These are phyloP conservation scores for Blastocrithidia nonstop DNA, from an alignment of 208 protist genomes.

Conservation along the genomic window DNA sequence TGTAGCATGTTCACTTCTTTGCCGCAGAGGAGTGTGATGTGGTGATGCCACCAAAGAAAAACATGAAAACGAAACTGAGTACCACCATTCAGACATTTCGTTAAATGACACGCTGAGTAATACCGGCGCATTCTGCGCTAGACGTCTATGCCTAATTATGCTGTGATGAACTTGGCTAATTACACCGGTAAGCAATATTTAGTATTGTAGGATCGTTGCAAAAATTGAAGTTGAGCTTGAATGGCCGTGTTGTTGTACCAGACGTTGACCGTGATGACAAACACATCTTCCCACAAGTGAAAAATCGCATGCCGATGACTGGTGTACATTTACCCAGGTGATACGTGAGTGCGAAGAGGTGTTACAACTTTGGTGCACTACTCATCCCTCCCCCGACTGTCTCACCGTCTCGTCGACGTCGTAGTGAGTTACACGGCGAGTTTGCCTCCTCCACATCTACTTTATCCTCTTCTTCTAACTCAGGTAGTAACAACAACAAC, in stretches of 20 bases:
- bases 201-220: constrained; percentile 66
- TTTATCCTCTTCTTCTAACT: too few relatives aligned
- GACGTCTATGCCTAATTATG: constrained; percentile 70
- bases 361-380: constrained; percentile 92
- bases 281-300: constrained; percentile 61
- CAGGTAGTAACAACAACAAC: too few relatives aligned
- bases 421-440: constrained; percentile 8
- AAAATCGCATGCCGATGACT: constrained; percentile 9
- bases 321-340: constrained; percentile 28
- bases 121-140: constrained; percentile 47
- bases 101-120: constrained; percentile 71
- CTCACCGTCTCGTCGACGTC: constrained; percentile 15
- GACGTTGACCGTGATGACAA: constrained; percentile 77
- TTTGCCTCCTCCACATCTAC: too few relatives aligned
- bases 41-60: constrained; percentile 19
- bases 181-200: constrained; percentile 37
- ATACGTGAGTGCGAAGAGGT: constrained; percentile 37
- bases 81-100: constrained; percentile 18
- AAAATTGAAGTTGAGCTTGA: constrained; percentile 24
- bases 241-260: constrained; percentile 44
- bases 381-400: constrained; percentile 41
- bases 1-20: constrained; percentile 76
- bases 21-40: constrained; percentile 47
- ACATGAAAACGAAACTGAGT: constrained; percentile 11
- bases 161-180: constrained; percentile 26